A percentile compares a stretch with the other conserved stretches of the same genome.
Conservation (phyloP, 2,329 filamentous ascomycete species). For the Fusarium compactum region DNA sequence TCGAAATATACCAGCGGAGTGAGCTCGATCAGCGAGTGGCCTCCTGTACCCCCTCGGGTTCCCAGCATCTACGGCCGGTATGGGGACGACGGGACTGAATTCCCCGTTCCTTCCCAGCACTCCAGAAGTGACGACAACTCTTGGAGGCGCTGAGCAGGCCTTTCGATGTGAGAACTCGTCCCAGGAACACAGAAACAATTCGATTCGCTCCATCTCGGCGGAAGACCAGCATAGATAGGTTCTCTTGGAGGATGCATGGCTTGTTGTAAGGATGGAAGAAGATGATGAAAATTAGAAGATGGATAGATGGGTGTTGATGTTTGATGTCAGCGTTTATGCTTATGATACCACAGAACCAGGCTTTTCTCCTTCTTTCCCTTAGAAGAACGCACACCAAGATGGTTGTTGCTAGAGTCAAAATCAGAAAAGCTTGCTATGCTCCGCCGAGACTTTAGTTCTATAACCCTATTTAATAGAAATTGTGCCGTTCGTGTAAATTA, state of each 20-base stretch:
- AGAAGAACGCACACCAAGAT: slow-evolving; percentile 32
- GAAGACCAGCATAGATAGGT: slow-evolving; percentile 27
- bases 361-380: slow-evolving; percentile 37
- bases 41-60: slow-evolving; percentile 27
- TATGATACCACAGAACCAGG: slow-evolving; percentile 41
- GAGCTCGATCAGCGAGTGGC: slow-evolving; percentile 53
- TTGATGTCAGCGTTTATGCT: slow-evolving; percentile 45
- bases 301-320: slow-evolving; percentile 40
- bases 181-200: slow-evolving; percentile 17
- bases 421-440: slow-evolving; percentile 41
- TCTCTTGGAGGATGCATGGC: slow-evolving; percentile 31
- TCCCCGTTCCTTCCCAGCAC: slow-evolving; percentile 29
- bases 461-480: slow-evolving; percentile 38
- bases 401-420: slow-evolving; percentile 36
- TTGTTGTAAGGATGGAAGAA: slow-evolving; percentile 14
- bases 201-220: slow-evolving; percentile 34
- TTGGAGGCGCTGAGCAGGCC: slow-evolving; percentile 27
- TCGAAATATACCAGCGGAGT: slow-evolving; percentile 65
- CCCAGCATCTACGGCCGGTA: slow-evolving; percentile 32
- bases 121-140: slow-evolving; percentile 33
- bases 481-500: slow-evolving; percentile 26
- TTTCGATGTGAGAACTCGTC: slow-evolving; percentile 20
- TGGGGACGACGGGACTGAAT: slow-evolving; percentile 20
- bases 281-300: slow-evolving; percentile 19
- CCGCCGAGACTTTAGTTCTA: slow-evolving; percentile 42